A percentile compares a stretch with the other conserved stretches of the same genome.
Conservation (phyloP, 139 green algal species). For the Tetradesmus lagerheimii region DNA sequence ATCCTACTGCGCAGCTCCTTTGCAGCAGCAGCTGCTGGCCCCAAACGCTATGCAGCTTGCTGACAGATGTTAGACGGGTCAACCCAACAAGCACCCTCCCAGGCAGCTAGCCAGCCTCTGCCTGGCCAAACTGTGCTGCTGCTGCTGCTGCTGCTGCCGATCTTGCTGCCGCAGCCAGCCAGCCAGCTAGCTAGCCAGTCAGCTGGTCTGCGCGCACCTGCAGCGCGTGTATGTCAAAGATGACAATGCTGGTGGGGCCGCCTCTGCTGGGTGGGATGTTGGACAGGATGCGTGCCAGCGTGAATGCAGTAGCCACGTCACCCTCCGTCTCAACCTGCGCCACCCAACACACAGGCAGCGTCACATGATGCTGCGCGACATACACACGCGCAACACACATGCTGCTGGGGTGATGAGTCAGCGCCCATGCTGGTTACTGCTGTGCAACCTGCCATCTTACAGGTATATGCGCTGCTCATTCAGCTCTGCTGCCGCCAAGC, state of each 20-base stretch:
- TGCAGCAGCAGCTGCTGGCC: no score
- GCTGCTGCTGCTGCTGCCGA: no score
- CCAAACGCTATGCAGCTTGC: background rate
- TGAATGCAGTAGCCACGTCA: slow-evolving; percentile 96
- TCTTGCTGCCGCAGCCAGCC: no score
- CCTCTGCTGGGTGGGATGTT: slow-evolving; percentile 95
- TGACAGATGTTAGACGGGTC: no score
- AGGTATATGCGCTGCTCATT: background rate
- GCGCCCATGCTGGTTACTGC: background rate
- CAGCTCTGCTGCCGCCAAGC: background rate
- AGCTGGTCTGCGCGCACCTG: slow-evolving; percentile 63
- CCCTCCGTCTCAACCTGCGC: slow-evolving; percentile 88
- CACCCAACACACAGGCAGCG: background rate
- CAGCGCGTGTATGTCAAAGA: slow-evolving; percentile 99
- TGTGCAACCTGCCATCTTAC: background rate
- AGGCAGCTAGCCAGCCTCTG: no score
- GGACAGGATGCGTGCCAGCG: slow-evolving; percentile 95
- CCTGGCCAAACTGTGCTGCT: no score
- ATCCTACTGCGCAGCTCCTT: background rate
- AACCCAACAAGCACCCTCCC: no score
- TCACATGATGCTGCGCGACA: background rate
- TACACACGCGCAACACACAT: background rate
- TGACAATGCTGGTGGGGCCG: slow-evolving; percentile 93
- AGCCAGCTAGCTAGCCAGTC: no score
- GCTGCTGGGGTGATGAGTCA: background rate